Base-by-base conservation (phyloP, 345 rosid genomes). In the Corymbia maculata region DNA sequence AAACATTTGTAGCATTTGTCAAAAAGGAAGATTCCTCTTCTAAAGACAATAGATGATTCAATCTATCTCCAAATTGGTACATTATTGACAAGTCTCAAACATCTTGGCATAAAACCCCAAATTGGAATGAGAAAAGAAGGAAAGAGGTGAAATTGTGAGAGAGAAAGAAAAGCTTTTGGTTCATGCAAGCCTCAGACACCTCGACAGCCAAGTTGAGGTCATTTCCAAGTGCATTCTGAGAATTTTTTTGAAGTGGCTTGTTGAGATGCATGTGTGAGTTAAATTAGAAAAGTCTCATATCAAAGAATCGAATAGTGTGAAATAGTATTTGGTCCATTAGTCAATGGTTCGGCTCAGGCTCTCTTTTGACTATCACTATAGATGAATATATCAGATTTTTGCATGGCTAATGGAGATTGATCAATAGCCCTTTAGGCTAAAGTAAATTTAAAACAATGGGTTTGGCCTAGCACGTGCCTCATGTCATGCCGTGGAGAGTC, bases 31-130 rank as follows among this genome's bases (percentile, higher is more conserved):
- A 36, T 36, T 36, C 42, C 42, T 36, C 4, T 36, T 36, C 42
- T 36, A 36, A 36, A 36, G 42, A 36, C 42, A 36, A 4, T 36
- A 36, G 42, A 36, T 36, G 42, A 36, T 36, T 36, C 42, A 36
- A 36, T 36, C 42, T 36, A 4, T 36, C 42, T 36, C 0, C 4
- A 53, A 53, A 9, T 1, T 1, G 4, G 7, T 53, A 53, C 0
- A 53, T 53, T 53, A 19, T 4, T 53, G 59, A 53, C 26, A 53
- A 53, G 26, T 0, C 59, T 53, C 59, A 1, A 19, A 53, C 26
- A 53, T 21, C 59, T 55, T 55, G 8, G 59, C 59, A 55, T 21
- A 55, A 55, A 55, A 9, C 26, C 59, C 59, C 19, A 21, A 0
- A 55, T 21, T 55, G 3, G 59, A 55, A 55, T 21, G 26, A 55